Conservation (phyloP, 2,329 filamentous ascomycete genomes). For the Fusarium sp. region DNA sequence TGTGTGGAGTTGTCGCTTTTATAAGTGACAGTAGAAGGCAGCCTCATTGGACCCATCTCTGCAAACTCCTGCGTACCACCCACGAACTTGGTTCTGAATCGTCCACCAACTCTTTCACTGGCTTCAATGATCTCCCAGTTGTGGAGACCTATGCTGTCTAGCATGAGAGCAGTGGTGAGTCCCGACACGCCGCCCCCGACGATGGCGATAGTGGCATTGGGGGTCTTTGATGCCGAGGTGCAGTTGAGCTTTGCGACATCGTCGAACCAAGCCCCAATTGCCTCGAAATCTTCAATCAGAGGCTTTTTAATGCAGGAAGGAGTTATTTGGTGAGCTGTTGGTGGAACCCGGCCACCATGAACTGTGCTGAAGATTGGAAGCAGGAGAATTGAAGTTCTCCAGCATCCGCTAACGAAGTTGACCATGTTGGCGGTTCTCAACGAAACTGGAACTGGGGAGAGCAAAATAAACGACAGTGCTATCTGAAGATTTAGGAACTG, state of each 20-base stretch:
- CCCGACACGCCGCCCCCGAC: conserved; percentile 74
- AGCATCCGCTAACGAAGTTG: neutral
- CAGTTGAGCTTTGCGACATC: conserved; percentile 2
- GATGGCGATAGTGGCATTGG: conserved; percentile 61
- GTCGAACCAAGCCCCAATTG: conserved; percentile 21
- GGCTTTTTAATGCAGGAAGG: neutral
- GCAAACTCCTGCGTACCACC: conserved; percentile 50
- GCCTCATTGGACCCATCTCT: conserved; percentile 74
- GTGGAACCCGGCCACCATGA: neutral
- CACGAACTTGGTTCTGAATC: conserved; percentile 72
- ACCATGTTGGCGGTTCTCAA: neutral
- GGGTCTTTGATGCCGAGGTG: neutral
- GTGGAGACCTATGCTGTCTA: conserved; percentile 63
- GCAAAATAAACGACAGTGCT: no score
- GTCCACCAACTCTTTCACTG: conserved; percentile 68
- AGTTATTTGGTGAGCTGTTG: neutral
- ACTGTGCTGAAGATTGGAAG: rapidly evolving
- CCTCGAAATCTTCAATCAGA: conserved; percentile 7
- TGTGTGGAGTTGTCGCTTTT: conserved; percentile 65
- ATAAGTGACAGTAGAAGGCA: conserved; percentile 64
- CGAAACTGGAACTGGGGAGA: neutral
- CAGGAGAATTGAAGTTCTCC: neutral
- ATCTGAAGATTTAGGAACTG: no score
- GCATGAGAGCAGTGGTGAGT: conserved; percentile 67
- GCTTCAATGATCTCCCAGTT: conserved; percentile 73